Percentiles rank a stretch among this genome's conserved stretches.
These are phyloP conservation scores for Geranium incanum DNA, from an alignment of 441 rosid species.

Conservation along the genomic window DNA sequence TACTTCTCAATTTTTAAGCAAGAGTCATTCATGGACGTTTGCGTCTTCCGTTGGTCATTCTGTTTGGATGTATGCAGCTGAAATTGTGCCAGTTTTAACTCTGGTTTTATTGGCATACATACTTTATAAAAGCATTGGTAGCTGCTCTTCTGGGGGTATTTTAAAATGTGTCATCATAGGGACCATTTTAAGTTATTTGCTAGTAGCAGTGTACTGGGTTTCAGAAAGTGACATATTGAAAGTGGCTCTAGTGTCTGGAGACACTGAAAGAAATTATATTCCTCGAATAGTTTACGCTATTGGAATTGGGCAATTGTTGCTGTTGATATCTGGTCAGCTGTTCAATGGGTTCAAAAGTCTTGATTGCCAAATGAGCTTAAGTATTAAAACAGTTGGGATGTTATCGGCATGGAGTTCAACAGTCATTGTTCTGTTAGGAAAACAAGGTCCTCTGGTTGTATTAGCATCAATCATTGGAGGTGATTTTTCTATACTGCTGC, in stretches of 20 bases:
- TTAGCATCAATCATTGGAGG: constrained; percentile 68
- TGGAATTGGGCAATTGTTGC: constrained; percentile 50
- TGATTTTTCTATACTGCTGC: constrained; percentile 22
- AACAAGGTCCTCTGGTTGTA: constrained; percentile 76
- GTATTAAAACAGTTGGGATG: constrained; percentile 39
- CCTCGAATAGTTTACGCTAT: constrained; percentile 53
- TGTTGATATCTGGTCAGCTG: constrained; percentile 35
- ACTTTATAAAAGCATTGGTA: constrained; percentile 30
- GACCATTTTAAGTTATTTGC: constrained; percentile 52
- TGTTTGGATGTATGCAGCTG: constrained; percentile 39
- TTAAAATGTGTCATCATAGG: constrained; percentile 44
- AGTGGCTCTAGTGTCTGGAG: constrained; percentile 33
- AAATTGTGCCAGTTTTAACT: constrained; percentile 52
- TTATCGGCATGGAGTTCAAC: constrained; percentile 77
- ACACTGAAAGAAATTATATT: constrained; percentile 39
- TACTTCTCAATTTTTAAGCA: constrained; percentile 66
- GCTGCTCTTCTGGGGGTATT: constrained; percentile 29
- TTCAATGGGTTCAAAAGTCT: constrained; percentile 19
- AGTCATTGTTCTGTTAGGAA: constrained; percentile 64
- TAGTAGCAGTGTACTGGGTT: constrained; percentile 65
- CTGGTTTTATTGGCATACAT: constrained; percentile 41
- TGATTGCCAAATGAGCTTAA: constrained; percentile 26
- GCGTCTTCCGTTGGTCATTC: constrained; percentile 51
- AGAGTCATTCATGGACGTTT: constrained; percentile 67
- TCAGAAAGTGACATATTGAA: constrained; percentile 43